A percentile compares a stretch with the other conserved stretches of the same genome.
These are phyloP conservation scores for Eremomyces bilateralis DNA, from an alignment of 495 filamentous ascomycete genomes.

Conservation along the genomic window DNA sequence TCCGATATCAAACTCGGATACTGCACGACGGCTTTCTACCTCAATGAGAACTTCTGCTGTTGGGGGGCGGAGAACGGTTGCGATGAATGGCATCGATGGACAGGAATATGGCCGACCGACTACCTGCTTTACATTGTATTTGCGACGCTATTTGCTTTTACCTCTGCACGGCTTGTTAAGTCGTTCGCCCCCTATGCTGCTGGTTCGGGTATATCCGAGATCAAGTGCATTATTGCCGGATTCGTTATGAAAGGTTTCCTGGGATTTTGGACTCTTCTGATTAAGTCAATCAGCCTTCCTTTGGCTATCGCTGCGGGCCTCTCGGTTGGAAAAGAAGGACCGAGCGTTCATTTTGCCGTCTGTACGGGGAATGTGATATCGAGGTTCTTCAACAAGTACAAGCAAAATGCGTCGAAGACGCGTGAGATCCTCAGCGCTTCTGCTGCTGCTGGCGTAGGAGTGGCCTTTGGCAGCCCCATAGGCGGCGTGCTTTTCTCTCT, in stretches of 20 bases:
- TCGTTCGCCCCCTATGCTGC: conserved; percentile 91
- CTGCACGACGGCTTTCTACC: conserved; percentile 86
- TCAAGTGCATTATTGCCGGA: conserved; percentile 98
- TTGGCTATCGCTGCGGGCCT: conserved; percentile 87
- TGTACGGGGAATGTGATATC: conserved; percentile 97
- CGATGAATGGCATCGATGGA: conserved; percentile 80
- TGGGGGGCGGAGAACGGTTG: conserved; percentile 94
- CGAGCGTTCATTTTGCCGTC: conserved; percentile 94
- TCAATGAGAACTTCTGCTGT: conserved; percentile 96
- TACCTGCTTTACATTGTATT: conserved; percentile 79
- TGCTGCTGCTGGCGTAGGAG: conserved; percentile 84
- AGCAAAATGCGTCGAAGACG: conserved; percentile 79
- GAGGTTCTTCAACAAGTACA: conserved; percentile 80
- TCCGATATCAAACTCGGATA: conserved; percentile 88
- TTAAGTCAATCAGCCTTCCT: conserved; percentile 82
- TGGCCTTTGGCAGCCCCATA: conserved; percentile 94
- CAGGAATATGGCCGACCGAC: conserved; percentile 51
- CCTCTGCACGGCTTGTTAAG: conserved; percentile 69
- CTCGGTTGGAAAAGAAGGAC: conserved; percentile 92
- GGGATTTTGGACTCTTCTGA: conserved; percentile 74
- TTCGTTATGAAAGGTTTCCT: conserved; percentile 99
- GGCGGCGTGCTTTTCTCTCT: conserved; percentile 91
- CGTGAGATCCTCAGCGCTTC: conserved; percentile 88
- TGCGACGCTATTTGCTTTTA: conserved; percentile 67
- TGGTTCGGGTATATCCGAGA: conserved; percentile 93